These are phyloP conservation scores for Clonostachys rhizophaga DNA, from an alignment of 2,329 filamentous ascomycete genomes.

Conservation along the genomic window DNA sequence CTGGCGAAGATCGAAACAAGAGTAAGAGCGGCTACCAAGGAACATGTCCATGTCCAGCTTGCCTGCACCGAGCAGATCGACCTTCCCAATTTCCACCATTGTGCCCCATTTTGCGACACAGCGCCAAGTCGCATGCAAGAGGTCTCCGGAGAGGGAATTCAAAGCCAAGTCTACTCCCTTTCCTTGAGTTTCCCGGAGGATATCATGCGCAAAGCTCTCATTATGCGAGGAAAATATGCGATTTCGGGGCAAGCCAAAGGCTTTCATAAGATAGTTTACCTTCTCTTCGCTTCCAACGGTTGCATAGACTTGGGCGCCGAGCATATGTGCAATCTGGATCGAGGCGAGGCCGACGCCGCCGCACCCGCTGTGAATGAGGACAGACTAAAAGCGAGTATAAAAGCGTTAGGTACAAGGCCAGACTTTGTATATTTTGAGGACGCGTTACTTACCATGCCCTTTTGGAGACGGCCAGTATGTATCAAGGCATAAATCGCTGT, in stretches of 20 bases:
- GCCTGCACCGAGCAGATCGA: not conserved
- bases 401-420: constrained; percentile 6
- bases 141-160: constrained; percentile 20
- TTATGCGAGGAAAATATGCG: constrained; percentile 21
- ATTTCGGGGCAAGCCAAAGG: constrained; percentile 15
- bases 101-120: constrained; percentile 21
- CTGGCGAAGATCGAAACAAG: constrained; percentile 21
- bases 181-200: constrained; percentile 12
- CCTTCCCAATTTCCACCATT: constrained; percentile 24
- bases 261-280: constrained; percentile 13
- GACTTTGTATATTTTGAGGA: constrained; percentile 3
- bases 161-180: constrained; percentile 22
- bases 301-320: constrained; percentile 17
- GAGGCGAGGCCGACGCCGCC: constrained; percentile 23
- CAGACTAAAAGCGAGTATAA: constrained; percentile 6
- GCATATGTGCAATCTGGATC: constrained; percentile 14
- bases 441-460: not conserved
- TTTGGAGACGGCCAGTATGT: constrained; percentile 14
- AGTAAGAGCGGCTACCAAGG: constrained; percentile 22
- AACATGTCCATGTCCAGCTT: constrained; percentile 21
- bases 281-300: constrained; percentile 24
- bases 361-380: constrained; percentile 23
- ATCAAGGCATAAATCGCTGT: constrained; percentile 23
- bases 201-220: constrained; percentile 12
- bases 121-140: constrained; percentile 19